Evolutionary conservation across 78 protist genomes (phyloP).

Genomic region (Dictyostelium brefeldianum): DNA sequence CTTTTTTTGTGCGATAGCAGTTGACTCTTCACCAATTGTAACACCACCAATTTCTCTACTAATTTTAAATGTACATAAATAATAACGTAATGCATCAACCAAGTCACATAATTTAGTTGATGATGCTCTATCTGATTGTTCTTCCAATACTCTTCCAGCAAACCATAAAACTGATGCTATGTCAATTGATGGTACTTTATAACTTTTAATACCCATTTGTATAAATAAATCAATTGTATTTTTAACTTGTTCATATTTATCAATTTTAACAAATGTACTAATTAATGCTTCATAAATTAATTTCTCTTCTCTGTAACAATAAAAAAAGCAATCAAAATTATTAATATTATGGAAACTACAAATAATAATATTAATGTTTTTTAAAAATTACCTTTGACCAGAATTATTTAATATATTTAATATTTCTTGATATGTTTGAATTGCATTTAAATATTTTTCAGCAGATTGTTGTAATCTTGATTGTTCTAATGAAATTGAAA

Average conservation of each 20-base stretch:
- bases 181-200: conserved; percentile 49
- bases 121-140: conserved; percentile 56
- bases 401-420: conserved; percentile 23
- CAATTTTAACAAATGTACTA: not conserved
- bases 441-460: not conserved
- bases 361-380: not conserved
- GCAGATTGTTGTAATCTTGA: not conserved
- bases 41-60: conserved; percentile 72
- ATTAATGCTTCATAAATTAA: conserved; percentile 38
- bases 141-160: conserved; percentile 46
- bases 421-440: not conserved
- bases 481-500: not conserved
- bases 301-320: conserved; percentile 29
- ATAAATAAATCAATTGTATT: conserved; percentile 13
- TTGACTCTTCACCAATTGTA: conserved; percentile 42
- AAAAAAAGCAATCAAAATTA: not conserved
- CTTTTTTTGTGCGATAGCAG: conserved; percentile 61
- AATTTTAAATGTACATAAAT: conserved; percentile 70
- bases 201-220: conserved; percentile 31
- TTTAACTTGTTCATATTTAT: conserved; percentile 42
- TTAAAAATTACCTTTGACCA: conserved; percentile 2
- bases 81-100: conserved; percentile 69
- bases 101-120: conserved; percentile 43
- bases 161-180: conserved; percentile 36
- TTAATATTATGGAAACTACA: too few relatives aligned